Percentiles rank a stretch among this genome's conserved stretches.
phyloP scores from a whole-genome alignment of 495 filamentous ascomycete species.

The Cryomyces antarcticus region DNA sequence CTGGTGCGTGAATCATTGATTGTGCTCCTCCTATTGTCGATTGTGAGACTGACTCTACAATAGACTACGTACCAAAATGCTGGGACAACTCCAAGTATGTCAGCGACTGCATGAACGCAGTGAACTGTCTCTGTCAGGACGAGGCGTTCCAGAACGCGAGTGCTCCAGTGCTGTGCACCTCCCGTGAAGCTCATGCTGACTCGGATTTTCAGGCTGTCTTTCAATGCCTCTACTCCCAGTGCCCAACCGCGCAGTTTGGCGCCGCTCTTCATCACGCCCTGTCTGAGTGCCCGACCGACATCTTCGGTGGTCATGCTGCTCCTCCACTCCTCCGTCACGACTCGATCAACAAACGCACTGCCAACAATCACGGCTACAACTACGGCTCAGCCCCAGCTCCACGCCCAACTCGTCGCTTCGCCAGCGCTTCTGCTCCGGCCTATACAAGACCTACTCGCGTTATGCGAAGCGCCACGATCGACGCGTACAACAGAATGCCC shows the following conservation, averaged over 20 bases:
- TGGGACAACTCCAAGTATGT: conserved; percentile 23
- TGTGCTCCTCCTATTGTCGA: too few relatives aligned
- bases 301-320: background rate
- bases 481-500: background rate
- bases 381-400: conserved; percentile 5
- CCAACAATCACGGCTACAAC: conserved; percentile 2
- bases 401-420: conserved; percentile 2
- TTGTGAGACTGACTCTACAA: too few relatives aligned
- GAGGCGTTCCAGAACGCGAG: conserved; percentile 16
- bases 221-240: conserved; percentile 25
- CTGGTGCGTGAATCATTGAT: background rate
- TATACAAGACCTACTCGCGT: conserved; percentile 9
- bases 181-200: background rate
- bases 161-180: background rate
- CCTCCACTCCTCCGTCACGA: conserved; percentile 12
- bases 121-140: conserved; percentile 18
- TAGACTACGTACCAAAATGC: conserved; percentile 11
- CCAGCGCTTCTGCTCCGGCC: conserved; percentile 2
- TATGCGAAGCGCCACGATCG: background rate
- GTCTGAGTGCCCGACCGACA: conserved; percentile 10
- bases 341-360: conserved; percentile 7
- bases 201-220: conserved; percentile 13
- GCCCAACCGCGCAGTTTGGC: conserved; percentile 18
- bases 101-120: conserved; percentile 13
- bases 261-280: conserved; percentile 18